These are phyloP conservation scores for Aspergillus latus DNA, from an alignment of 2,329 filamentous ascomycete species.

Conservation along the genomic window DNA sequence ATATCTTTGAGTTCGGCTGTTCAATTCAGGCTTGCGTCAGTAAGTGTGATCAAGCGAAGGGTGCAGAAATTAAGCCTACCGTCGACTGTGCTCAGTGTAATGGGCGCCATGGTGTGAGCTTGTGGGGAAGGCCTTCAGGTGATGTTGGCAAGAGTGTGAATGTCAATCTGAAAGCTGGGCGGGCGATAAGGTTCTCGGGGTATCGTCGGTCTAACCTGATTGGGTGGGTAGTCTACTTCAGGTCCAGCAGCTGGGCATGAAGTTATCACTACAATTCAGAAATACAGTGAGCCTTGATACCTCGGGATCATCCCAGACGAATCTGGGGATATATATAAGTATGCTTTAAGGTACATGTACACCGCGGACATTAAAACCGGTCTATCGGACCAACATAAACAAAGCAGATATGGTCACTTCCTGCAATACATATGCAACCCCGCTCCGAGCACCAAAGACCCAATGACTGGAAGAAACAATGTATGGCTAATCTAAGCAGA, in stretches of 20 bases:
- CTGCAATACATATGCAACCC: slow-evolving; percentile 11
- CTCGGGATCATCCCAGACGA: background rate
- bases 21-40: background rate
- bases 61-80: slow-evolving; percentile 27
- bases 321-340: slow-evolving; percentile 8
- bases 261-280: background rate
- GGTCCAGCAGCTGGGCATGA: background rate
- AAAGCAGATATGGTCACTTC: slow-evolving; percentile 11
- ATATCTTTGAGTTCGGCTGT: slow-evolving; percentile 59
- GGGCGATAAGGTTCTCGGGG: background rate
- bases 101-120: slow-evolving; percentile 33
- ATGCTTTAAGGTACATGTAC: slow-evolving; percentile 14
- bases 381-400: slow-evolving; percentile 6
- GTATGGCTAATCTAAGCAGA: slow-evolving; percentile 8
- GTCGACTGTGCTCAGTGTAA: slow-evolving; percentile 37
- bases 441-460: slow-evolving; percentile 5
- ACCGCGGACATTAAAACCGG: slow-evolving; percentile 12
- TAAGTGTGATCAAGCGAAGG: background rate
- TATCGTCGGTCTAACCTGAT: slow-evolving; percentile 12
- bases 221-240: slow-evolving; percentile 10
- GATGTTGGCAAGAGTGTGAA: background rate
- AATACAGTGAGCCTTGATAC: background rate
- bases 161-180: background rate
- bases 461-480: background rate
- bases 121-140: background rate